phyloP scores from a whole-genome alignment of 805 yeast species.

The Cephaloascus fragrans region DNA sequence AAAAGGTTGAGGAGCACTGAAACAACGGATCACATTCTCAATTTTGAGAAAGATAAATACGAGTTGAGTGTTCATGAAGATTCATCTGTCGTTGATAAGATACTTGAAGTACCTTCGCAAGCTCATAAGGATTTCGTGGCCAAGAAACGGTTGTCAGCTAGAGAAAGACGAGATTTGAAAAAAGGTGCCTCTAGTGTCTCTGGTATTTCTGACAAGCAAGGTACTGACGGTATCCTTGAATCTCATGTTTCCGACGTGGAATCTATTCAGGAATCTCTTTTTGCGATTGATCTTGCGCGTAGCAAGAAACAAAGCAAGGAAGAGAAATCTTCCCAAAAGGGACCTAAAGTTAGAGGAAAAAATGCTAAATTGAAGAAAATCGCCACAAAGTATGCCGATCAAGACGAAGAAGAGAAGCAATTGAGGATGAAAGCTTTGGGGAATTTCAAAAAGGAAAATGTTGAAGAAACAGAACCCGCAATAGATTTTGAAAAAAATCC shows the following conservation, averaged over 20 bases:
- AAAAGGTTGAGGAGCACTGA: constrained; percentile 3
- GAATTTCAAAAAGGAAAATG: constrained; percentile 53
- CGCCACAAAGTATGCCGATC: constrained; percentile 75
- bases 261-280: background rate
- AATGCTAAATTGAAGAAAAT: constrained; percentile 78
- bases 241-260: constrained; percentile 1
- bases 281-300: background rate
- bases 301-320: background rate
- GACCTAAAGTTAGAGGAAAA: constrained; percentile 64
- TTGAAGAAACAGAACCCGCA: constrained; percentile 10
- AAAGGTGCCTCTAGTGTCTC: background rate
- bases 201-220: constrained; percentile 2
- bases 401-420: constrained; percentile 80
- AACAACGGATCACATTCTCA: background rate
- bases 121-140: background rate
- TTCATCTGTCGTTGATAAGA: background rate
- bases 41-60: background rate
- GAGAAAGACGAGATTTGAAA: constrained; percentile 2
- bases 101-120: background rate
- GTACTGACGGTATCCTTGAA: constrained; percentile 2
- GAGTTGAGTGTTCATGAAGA: background rate
- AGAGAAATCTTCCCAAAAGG: constrained; percentile 6
- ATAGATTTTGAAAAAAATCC: constrained; percentile 4
- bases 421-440: constrained; percentile 78
- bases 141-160: constrained; percentile 4